These are phyloP conservation scores for Trametes meyenii DNA, from an alignment of 768 basidiomycete genomes.

Conservation along the genomic window DNA sequence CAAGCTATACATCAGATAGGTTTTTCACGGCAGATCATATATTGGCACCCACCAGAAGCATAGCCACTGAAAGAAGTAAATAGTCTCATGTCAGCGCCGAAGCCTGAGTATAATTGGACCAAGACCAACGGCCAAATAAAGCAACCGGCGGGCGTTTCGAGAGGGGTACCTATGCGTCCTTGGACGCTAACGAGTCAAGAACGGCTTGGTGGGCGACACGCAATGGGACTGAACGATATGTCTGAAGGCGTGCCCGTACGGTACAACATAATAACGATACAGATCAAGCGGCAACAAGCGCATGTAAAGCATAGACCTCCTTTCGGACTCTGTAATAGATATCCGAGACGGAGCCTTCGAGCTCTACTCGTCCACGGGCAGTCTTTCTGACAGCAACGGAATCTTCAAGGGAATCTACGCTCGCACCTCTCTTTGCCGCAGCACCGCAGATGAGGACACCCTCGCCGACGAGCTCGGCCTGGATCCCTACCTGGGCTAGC, in stretches of 20 bases:
- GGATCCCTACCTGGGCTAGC: constrained; percentile 72
- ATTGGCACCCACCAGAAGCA: too few relatives aligned
- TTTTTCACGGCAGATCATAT: too few relatives aligned
- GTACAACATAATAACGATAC: constrained; percentile 15
- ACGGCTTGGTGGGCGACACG: too few relatives aligned
- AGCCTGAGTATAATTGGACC: too few relatives aligned
- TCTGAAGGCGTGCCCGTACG: not conserved
- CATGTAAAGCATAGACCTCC: constrained; percentile 91
- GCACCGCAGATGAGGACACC: constrained; percentile 90
- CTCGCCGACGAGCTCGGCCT: constrained; percentile 95
- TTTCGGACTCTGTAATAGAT: constrained; percentile 88
- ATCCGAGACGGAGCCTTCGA: constrained; percentile 88
- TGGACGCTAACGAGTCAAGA: too few relatives aligned
- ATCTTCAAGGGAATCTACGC: constrained; percentile 54
- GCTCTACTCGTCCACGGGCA: constrained; percentile 79
- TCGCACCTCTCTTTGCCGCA: constrained; percentile 47
- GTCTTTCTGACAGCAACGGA: constrained; percentile 90
- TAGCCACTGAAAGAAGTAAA: too few relatives aligned
- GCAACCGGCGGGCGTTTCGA: too few relatives aligned
- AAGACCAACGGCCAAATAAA: too few relatives aligned
- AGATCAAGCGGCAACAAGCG: constrained; percentile 70
- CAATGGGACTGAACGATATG: too few relatives aligned
- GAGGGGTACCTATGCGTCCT: too few relatives aligned
- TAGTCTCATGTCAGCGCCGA: too few relatives aligned
- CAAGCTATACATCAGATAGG: too few relatives aligned